Conservation (phyloP, 352 stramenopile species). For the Phytophthora pini region DNA sequence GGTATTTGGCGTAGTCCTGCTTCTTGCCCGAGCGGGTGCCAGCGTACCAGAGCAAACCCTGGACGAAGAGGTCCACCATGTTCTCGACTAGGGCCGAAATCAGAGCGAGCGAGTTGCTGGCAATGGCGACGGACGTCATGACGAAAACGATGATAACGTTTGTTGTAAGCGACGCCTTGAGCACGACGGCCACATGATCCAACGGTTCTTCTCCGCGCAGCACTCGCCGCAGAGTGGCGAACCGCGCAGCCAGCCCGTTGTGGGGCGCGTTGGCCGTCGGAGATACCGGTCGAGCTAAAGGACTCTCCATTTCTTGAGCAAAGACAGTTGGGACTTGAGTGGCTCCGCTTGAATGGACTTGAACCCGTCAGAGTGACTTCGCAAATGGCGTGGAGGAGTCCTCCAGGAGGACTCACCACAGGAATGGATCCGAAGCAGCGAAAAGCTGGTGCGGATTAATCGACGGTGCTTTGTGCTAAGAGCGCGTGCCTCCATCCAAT, state of each 20-base stretch:
- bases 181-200: slow-evolving; percentile 61
- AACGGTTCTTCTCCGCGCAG: slow-evolving; percentile 44
- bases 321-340: background rate
- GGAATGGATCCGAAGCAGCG: slow-evolving; percentile 5
- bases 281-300: slow-evolving; percentile 14
- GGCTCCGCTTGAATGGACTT: slow-evolving; percentile 8
- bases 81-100: slow-evolving; percentile 93
- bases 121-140: slow-evolving; percentile 74
- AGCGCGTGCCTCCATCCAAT: slow-evolving; percentile 27
- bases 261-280: slow-evolving; percentile 3
- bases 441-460: slow-evolving; percentile 15
- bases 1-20: slow-evolving; percentile 91
- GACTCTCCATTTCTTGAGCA: slow-evolving; percentile 25
- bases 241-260: slow-evolving; percentile 8
- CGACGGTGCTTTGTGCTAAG: background rate
- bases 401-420: background rate
- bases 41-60: slow-evolving; percentile 90
- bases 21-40: slow-evolving; percentile 82
- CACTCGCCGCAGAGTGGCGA: slow-evolving; percentile 18
- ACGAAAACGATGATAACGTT: slow-evolving; percentile 75
- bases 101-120: slow-evolving; percentile 89
- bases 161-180: slow-evolving; percentile 63
- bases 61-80: slow-evolving; percentile 93
- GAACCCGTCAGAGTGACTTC: background rate
- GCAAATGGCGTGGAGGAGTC: slow-evolving; percentile 1